phyloP scores from a whole-genome alignment of 1,139 yeast species.

The Pichia sp. region DNA sequence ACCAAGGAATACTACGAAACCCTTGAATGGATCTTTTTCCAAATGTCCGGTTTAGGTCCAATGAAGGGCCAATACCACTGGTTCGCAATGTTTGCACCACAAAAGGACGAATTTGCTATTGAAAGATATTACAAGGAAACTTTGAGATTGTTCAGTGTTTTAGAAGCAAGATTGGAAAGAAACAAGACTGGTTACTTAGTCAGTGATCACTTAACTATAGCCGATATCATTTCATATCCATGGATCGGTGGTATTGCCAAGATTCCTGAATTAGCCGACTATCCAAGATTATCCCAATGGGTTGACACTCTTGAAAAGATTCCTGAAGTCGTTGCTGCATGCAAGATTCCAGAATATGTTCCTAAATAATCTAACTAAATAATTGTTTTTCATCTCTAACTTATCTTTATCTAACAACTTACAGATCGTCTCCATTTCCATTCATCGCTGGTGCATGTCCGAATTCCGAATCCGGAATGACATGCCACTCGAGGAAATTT shows the following conservation, averaged over 20 bases:
- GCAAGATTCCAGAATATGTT: slow-evolving; percentile 23
- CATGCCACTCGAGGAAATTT: no score
- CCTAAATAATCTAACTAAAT: no score
- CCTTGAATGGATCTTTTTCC: slow-evolving; percentile 53
- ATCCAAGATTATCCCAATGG: slow-evolving; percentile 47
- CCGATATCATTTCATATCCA: slow-evolving; percentile 49
- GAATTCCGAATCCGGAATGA: no score
- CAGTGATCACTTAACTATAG: slow-evolving; percentile 51
- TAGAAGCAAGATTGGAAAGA: slow-evolving; percentile 45
- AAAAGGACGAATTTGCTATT: slow-evolving; percentile 50
- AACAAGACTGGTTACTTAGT: slow-evolving; percentile 51
- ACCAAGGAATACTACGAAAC: slow-evolving; percentile 44
- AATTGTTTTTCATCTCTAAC: no score
- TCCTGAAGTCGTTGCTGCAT: slow-evolving; percentile 42
- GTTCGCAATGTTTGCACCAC: slow-evolving; percentile 44
- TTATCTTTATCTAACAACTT: no score
- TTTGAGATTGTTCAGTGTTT: slow-evolving; percentile 50
- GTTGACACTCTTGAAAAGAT: slow-evolving; percentile 36
- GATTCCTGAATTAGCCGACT: slow-evolving; percentile 41
- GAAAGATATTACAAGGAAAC: slow-evolving; percentile 51
- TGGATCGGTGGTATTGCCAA: slow-evolving; percentile 33
- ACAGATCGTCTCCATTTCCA: no score
- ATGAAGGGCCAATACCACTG: slow-evolving; percentile 59
- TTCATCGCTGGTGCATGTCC: no score
- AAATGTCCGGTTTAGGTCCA: slow-evolving; percentile 60